Conservation (phyloP, 2,329 filamentous ascomycete genomes). For the Talaromyces islandicus region DNA sequence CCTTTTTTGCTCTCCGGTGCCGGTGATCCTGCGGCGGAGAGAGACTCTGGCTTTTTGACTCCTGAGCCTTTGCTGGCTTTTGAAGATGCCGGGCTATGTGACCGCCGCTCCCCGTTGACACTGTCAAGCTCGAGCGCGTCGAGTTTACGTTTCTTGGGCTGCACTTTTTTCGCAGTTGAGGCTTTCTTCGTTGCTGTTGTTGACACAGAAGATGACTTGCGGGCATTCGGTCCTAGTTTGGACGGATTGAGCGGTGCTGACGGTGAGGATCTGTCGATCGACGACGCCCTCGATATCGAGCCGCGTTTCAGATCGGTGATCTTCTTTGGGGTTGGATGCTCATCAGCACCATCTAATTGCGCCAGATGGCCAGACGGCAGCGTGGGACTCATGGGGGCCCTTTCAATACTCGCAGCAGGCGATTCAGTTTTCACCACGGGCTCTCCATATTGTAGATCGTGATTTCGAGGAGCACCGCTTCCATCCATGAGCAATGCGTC, state of each 20-base stretch:
- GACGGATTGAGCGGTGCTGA: slow-evolving; percentile 33
- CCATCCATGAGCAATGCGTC: slow-evolving; percentile 15
- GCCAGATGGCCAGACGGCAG: slow-evolving; percentile 15
- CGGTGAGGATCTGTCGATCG: slow-evolving; percentile 33
- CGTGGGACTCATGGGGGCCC: slow-evolving; percentile 21
- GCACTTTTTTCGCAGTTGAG: slow-evolving; percentile 27
- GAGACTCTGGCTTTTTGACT: slow-evolving; percentile 32
- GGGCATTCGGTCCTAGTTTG: slow-evolving; percentile 25
- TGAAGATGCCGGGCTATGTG: slow-evolving; percentile 35
- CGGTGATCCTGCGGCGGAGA: slow-evolving; percentile 34
- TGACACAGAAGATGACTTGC: slow-evolving; percentile 24
- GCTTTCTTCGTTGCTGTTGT: slow-evolving; percentile 28
- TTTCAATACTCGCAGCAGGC: slow-evolving; percentile 22
- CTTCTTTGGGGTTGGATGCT: slow-evolving; percentile 34
- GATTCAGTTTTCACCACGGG: slow-evolving; percentile 32
- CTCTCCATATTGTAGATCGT: slow-evolving; percentile 13
- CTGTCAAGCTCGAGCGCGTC: slow-evolving; percentile 31
- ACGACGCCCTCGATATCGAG: slow-evolving; percentile 31
- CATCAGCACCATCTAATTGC: slow-evolving; percentile 17
- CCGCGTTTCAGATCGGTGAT: slow-evolving; percentile 33
- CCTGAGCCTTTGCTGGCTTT: slow-evolving; percentile 31
- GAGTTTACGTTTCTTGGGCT: slow-evolving; percentile 39
- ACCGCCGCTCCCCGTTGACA: slow-evolving; percentile 27
- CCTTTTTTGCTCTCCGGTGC: slow-evolving; percentile 26
- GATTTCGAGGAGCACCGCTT: neutral